These are phyloP conservation scores for Penstemon barbatus DNA, from an alignment of 257 asterid genomes.

Conservation along the genomic window DNA sequence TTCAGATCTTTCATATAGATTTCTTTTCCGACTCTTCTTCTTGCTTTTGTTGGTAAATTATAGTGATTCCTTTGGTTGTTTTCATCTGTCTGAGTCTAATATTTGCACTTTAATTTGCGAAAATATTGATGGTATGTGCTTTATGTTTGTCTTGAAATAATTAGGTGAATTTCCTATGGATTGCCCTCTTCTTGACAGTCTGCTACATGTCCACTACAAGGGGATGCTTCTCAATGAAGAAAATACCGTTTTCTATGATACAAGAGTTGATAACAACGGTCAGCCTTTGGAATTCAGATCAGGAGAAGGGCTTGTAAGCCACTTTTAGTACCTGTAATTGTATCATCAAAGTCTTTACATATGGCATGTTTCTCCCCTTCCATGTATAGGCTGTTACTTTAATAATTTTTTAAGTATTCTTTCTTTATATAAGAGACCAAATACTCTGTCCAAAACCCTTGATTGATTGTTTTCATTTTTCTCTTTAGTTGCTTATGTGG, in stretches of 20 bases:
- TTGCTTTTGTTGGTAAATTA: not conserved
- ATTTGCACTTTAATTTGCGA: constrained; percentile 24
- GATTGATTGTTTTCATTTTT: constrained; percentile 6
- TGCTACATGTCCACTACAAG: constrained; percentile 81
- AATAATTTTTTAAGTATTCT: constrained; percentile 5
- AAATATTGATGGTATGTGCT: constrained; percentile 18
- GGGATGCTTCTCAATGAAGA: constrained; percentile 85
- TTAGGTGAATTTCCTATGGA: constrained; percentile 99
- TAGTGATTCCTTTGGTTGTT: not conserved
- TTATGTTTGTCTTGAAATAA: constrained; percentile 34
- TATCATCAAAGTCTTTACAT: constrained; percentile 6
- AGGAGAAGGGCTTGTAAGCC: constrained; percentile 97
- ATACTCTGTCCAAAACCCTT: constrained; percentile 16
- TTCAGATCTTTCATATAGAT: not conserved
- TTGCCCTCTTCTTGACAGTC: constrained; percentile 97
- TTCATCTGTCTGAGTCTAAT: constrained; percentile 15
- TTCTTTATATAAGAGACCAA: not conserved
- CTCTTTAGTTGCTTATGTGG: constrained; percentile 8
- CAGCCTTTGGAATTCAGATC: constrained; percentile 94
- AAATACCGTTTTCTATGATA: constrained; percentile 79
- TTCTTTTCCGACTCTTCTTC: constrained; percentile 12
- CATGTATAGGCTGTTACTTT: not conserved
- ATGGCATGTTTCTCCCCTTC: not conserved
- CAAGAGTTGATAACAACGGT: constrained; percentile 64
- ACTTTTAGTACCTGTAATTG: constrained; percentile 25